Conservation (phyloP, 768 basidiomycete species). For the Lactarius evosmus region DNA sequence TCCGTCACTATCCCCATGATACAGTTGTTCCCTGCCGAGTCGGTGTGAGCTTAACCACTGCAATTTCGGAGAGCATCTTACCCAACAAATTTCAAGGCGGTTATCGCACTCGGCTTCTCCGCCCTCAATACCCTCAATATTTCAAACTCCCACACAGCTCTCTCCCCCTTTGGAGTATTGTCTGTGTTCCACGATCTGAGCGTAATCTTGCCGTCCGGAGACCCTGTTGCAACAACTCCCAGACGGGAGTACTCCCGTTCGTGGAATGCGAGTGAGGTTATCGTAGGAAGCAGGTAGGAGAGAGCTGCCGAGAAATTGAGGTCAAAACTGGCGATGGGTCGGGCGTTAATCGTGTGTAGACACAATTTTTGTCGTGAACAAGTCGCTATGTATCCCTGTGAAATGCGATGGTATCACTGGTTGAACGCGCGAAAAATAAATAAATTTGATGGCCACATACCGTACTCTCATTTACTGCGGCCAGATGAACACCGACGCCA, state of each 20-base stretch:
- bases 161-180: slow-evolving; percentile 60
- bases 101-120: slow-evolving; percentile 46
- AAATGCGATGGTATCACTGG: slow-evolving; percentile 4
- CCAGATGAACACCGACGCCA: slow-evolving; percentile 53
- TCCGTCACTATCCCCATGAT: slow-evolving; percentile 63
- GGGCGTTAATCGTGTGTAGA: slow-evolving; percentile 84
- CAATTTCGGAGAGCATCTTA: slow-evolving; percentile 33
- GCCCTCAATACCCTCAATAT: slow-evolving; percentile 66
- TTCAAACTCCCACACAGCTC: slow-evolving; percentile 72
- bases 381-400: slow-evolving; percentile 82
- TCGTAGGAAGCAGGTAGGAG: slow-evolving; percentile 44
- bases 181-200: slow-evolving; percentile 86
- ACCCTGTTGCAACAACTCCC: slow-evolving; percentile 78
- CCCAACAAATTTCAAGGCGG: slow-evolving; percentile 82
- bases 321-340: slow-evolving; percentile 69
- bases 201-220: slow-evolving; percentile 69
- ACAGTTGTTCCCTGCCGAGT: slow-evolving; percentile 50
- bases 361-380: slow-evolving; percentile 70
- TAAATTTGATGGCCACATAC: slow-evolving; percentile 48
- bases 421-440: slow-evolving; percentile 12
- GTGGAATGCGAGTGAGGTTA: slow-evolving; percentile 81
- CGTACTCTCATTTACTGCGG: slow-evolving; percentile 82
- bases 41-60: neutral
- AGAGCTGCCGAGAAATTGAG: slow-evolving; percentile 48
- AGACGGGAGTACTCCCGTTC: slow-evolving; percentile 81